These are phyloP conservation scores for Cystobasidiaceae sp. DNA, from an alignment of 1,284 basidiomycete genomes.

Conservation along the genomic window DNA sequence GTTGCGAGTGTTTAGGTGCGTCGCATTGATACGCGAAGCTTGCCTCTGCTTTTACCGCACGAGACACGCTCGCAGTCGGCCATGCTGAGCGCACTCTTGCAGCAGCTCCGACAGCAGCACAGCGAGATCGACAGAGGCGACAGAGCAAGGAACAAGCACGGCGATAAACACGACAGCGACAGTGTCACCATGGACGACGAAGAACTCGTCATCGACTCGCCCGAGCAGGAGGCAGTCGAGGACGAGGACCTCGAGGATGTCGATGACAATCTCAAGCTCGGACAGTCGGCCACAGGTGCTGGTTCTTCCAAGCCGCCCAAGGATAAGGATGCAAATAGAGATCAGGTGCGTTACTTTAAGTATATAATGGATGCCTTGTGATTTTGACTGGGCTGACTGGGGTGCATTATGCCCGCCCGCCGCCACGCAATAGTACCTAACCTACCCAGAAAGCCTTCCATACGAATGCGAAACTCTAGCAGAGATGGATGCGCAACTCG, in stretches of 20 bases:
- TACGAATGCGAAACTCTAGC: slow-evolving; percentile 74
- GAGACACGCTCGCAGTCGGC: neutral
- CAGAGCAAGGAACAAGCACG: neutral
- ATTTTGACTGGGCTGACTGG: neutral
- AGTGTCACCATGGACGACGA: slow-evolving; percentile 38
- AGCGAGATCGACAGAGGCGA: too few relatives aligned
- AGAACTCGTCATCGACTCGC: slow-evolving; percentile 39
- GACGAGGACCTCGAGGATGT: slow-evolving; percentile 40
- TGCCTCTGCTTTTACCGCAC: neutral
- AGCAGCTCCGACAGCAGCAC: slow-evolving; percentile 9
- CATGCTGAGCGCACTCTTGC: slow-evolving; percentile 3
- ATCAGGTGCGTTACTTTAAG: neutral
- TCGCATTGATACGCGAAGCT: neutral
- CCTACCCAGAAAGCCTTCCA: slow-evolving; percentile 54
- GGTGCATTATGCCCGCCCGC: neutral
- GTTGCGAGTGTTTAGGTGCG: too few relatives aligned
- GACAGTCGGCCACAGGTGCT: slow-evolving; percentile 32
- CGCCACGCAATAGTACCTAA: slow-evolving; percentile 37
- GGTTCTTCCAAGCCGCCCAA: slow-evolving; percentile 8
- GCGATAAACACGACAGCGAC: neutral
- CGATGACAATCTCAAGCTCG: slow-evolving; percentile 37
- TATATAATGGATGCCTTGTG: slow-evolving; percentile 9
- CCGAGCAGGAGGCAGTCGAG: slow-evolving; percentile 33
- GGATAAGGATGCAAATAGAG: slow-evolving; percentile 13
- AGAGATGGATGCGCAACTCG: slow-evolving; percentile 72